A percentile compares a stretch with the other conserved stretches of the same genome.
phyloP scores from a whole-genome alignment of 2,329 filamentous ascomycete species.

The Fusarium newnesense region DNA sequence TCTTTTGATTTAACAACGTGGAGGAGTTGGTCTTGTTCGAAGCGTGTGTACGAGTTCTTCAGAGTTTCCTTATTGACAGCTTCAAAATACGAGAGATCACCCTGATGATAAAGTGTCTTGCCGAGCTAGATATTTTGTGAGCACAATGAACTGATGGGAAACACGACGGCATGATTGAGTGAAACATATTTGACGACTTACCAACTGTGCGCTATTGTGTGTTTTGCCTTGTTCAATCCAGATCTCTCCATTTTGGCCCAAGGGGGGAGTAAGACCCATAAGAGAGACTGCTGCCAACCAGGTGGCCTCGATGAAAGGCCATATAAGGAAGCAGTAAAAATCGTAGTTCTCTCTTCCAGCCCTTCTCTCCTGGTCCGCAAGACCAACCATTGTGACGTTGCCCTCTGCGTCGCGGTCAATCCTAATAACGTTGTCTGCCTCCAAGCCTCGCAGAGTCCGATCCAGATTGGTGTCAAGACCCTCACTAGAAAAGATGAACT shows the following conservation, averaged over 20 bases:
- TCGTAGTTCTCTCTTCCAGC: slow-evolving; percentile 94
- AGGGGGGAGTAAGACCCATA: slow-evolving; percentile 84
- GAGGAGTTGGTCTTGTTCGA: slow-evolving; percentile 91
- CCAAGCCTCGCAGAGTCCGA: slow-evolving; percentile 80
- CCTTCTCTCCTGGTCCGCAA: slow-evolving; percentile 79
- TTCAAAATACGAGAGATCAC: slow-evolving; percentile 96
- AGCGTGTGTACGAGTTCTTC: slow-evolving; percentile 89
- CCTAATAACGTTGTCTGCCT: slow-evolving; percentile 80
- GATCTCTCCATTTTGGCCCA: slow-evolving; percentile 65
- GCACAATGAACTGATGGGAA: background rate
- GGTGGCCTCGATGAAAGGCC: slow-evolving; percentile 95
- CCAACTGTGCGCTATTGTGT: slow-evolving; percentile 83
- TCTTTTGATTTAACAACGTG: slow-evolving; percentile 77
- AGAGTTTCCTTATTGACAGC: slow-evolving; percentile 98
- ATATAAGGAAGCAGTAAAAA: slow-evolving; percentile 98
- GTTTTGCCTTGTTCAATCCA: slow-evolving; percentile 85
- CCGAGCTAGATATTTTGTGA: slow-evolving; percentile 69
- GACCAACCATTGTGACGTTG: slow-evolving; percentile 73
- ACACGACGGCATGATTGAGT: background rate
- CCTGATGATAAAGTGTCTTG: slow-evolving; percentile 97
- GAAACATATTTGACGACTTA: slow-evolving; percentile 52
- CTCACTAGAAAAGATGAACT: slow-evolving; percentile 95
- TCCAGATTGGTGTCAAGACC: slow-evolving; percentile 84
- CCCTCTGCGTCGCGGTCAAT: slow-evolving; percentile 67
- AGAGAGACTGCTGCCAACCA: slow-evolving; percentile 93